phyloP scores from a whole-genome alignment of 2,329 filamentous ascomycete species.

The Aspergillus puulaauensis region DNA sequence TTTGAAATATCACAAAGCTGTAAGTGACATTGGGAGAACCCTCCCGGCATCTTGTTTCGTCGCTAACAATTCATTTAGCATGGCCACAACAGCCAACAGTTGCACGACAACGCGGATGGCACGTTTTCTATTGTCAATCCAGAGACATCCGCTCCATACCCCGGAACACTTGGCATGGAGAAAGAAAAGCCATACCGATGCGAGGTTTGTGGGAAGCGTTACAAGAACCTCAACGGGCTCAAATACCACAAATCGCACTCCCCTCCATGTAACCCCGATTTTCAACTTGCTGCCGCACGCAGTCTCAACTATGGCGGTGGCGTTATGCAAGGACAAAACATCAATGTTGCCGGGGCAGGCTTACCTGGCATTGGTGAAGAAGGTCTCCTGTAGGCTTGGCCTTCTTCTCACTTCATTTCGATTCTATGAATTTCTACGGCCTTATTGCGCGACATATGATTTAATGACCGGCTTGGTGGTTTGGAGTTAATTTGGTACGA shows the following conservation, averaged over 20 bases:
- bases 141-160: slow-evolving; percentile 89
- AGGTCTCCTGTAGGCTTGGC: slow-evolving; percentile 32
- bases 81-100: slow-evolving; percentile 92
- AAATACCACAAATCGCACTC: slow-evolving; percentile 93
- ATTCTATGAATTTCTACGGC: slow-evolving; percentile 29
- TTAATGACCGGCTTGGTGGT: slow-evolving; percentile 30
- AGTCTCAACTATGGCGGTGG: slow-evolving; percentile 40
- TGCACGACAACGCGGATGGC: slow-evolving; percentile 94
- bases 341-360: slow-evolving; percentile 49
- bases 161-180: slow-evolving; percentile 97
- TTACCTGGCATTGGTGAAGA: slow-evolving; percentile 48
- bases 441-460: slow-evolving; percentile 26
- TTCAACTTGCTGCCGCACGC: slow-evolving; percentile 54
- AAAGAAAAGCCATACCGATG: slow-evolving; percentile 99
- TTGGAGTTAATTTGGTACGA: slow-evolving; percentile 30
- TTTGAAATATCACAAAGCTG: slow-evolving; percentile 80
- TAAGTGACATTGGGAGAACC: slow-evolving; percentile 39
- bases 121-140: slow-evolving; percentile 98
- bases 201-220: slow-evolving; percentile 94
- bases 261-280: slow-evolving; percentile 84
- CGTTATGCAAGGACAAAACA: slow-evolving; percentile 48
- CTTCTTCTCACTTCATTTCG: slow-evolving; percentile 24
- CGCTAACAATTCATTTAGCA: slow-evolving; percentile 51
- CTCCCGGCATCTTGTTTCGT: not conserved
- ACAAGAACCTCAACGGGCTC: slow-evolving; percentile 97